Evolutionary conservation across 176 grass and related monocot genomes (phyloP).

Genomic region (Carex parvula): DNA sequence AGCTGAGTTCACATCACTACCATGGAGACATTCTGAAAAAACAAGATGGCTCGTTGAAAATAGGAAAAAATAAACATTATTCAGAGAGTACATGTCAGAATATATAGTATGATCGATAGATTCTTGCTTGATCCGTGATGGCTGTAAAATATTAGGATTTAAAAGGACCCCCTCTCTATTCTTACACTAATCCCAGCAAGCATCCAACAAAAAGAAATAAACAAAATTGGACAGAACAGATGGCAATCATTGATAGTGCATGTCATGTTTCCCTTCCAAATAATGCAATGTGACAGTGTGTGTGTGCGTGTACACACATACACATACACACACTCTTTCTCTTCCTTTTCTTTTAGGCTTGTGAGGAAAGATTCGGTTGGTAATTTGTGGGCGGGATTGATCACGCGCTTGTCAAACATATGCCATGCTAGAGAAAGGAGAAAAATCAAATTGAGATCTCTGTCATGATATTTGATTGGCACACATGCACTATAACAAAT

Average conservation of each 20-base stretch:
- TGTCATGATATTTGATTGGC: background rate
- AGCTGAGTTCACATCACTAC: no score
- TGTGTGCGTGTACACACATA: background rate
- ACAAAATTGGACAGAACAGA: background rate
- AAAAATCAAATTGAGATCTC: background rate
- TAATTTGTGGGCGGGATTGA: slow-evolving; percentile 10
- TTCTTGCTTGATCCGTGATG: background rate
- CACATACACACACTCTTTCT: background rate
- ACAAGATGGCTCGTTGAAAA: background rate
- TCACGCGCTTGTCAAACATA: slow-evolving; percentile 9
- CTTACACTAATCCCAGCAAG: background rate
- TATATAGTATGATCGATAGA: background rate
- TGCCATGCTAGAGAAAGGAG: background rate
- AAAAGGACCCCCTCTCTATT: background rate
- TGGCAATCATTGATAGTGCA: slow-evolving; percentile 13
- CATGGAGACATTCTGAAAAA: background rate
- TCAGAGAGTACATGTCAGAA: background rate
- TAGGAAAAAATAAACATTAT: background rate
- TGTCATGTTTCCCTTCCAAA: slow-evolving; percentile 13
- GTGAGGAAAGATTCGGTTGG: slow-evolving; percentile 4
- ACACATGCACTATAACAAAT: background rate
- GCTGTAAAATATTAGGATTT: background rate
- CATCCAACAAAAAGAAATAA: background rate
- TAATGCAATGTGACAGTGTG: background rate
- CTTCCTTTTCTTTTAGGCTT: slow-evolving; percentile 4